These are phyloP conservation scores for Zoysia matrella DNA, from an alignment of 202 grass and related monocot genomes.

Conservation along the genomic window DNA sequence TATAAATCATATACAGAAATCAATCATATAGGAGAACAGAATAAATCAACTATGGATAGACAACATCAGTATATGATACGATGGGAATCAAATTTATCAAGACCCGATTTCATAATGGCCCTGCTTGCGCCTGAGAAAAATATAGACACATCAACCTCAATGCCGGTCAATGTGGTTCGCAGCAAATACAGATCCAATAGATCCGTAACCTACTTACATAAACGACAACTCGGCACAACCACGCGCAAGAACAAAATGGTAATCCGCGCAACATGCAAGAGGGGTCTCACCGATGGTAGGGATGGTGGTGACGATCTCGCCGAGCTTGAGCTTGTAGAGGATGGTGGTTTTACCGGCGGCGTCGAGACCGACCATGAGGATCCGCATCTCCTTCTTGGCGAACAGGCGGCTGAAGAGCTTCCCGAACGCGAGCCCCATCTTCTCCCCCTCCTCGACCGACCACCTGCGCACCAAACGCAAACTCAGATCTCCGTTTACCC, in stretches of 20 bases:
- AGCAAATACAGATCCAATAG: too few relatives aligned
- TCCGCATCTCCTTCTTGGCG: slow-evolving; percentile 43
- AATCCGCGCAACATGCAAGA: neutral
- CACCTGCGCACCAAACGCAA: neutral
- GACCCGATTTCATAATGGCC: too few relatives aligned
- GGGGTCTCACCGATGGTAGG: slow-evolving; percentile 61
- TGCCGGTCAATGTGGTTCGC: too few relatives aligned
- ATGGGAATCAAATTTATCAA: too few relatives aligned
- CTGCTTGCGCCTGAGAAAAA: too few relatives aligned
- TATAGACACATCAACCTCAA: too few relatives aligned
- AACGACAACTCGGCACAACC: neutral
- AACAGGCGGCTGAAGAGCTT: slow-evolving; percentile 85
- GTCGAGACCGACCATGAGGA: neutral
- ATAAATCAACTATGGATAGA: too few relatives aligned
- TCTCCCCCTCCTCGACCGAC: neutral
- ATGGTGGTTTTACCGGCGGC: slow-evolving; percentile 93
- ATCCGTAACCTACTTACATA: too few relatives aligned
- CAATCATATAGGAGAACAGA: neutral
- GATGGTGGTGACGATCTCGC: slow-evolving; percentile 87
- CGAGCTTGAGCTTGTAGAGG: slow-evolving; percentile 87
- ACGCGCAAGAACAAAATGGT: neutral
- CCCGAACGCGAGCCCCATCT: slow-evolving; percentile 57
- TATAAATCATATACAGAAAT: neutral
- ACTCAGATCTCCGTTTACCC: neutral
- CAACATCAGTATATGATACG: too few relatives aligned